Evolutionary conservation across 441 rosid species (phyloP), one percentile per base, ranked within the genome.

Genomic region (Adansonia grandidieri): DNA sequence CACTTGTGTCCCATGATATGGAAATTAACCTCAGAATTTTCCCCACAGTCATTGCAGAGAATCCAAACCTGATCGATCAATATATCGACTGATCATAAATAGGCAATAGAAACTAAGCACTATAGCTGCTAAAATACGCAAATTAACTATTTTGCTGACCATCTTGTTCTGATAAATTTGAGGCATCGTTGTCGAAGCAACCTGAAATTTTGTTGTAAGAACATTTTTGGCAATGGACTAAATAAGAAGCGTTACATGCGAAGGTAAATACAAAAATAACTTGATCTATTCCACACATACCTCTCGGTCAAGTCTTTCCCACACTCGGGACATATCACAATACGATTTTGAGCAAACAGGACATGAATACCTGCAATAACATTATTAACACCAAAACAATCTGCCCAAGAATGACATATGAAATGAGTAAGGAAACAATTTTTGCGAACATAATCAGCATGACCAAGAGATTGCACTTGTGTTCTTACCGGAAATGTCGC

Each of bases 331-430:
- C 88, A 87, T 83, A 77, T 87, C 86, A 58, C 84, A 73, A 32
- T 50, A 80, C 1, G 90, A 83, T 69, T 87, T 87, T 22, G 84
- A 85, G 83, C 90, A 87, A 74, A 87, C 81, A 5, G 90, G 90
- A 75, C 90, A 87, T 7, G 88, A 48, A 58, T 85, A 87, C 80
- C 89, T 87, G 80, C 79, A 80, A 74, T 1, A 79, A 72, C 63
- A 71, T 70, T 28, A 77, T 62, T 58, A 77, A 78, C 54, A 75
- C 48, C 71, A 42, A 71, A 79, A 51, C 72, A 17, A 62, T 74
- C 71, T 57, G 72, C 62, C 47, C 71, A 17, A 37, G 53, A 54
- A 63, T 70, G 57, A 70, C 5, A 56, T 37, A 15, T 0, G 15
- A 75, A 71, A 48, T 17, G 19, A 63, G 73, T 15, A 72, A 71